Evolutionary conservation across 2,329 filamentous ascomycete species (phyloP), one percentile per base, ranked within the genome.

Genomic region (Cladosporium halotolerans): DNA sequence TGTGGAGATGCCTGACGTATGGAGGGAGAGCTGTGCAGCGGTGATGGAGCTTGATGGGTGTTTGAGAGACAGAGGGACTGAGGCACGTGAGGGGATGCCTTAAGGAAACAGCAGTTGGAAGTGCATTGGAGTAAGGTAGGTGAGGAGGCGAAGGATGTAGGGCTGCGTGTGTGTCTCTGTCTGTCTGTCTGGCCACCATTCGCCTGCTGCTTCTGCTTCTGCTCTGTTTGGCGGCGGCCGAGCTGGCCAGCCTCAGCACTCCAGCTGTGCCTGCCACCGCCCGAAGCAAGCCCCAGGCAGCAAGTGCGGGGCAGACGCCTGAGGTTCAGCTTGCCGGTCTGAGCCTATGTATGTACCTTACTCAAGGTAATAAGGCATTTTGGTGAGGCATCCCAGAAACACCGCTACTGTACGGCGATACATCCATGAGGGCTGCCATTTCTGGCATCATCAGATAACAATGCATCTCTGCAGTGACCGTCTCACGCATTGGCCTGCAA

Each of bases 1-100:
- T 50, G 47, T 50, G 47, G 47, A 50, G 47, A 50, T 50, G 47
- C 38, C 42, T 50, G 47, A 50, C 47, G 47, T 50, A 50, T 28
- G 23, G 23, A 8, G 45, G 33, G 45, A 18, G 18, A 39, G 33
- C 33, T 47, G 9, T 32, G 45, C 19, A 19, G 45, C 31, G 44
- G 44, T 46, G 44, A 13, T 38, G 34, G 34, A 13, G 34, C 34
- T 14, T 1, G 34, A 4, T 38, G 34, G 34, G 34, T 38, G 34
- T 11, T 38, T 38, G 10, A 14, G 34, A 4, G n/a, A n/a, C 1
- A 11, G 11, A 7, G 18, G 18, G 45, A 36, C 6, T 33, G 45
- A 38, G 23, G 45, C 45, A 36, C 4, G 11, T 9, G 39, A 6
- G 39, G n/a, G 10, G 39, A 18, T 41, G 39, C n/a, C 9, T 9